Conservation (phyloP, 140 eudicot genomes). For the Cichorium intybus region DNA sequence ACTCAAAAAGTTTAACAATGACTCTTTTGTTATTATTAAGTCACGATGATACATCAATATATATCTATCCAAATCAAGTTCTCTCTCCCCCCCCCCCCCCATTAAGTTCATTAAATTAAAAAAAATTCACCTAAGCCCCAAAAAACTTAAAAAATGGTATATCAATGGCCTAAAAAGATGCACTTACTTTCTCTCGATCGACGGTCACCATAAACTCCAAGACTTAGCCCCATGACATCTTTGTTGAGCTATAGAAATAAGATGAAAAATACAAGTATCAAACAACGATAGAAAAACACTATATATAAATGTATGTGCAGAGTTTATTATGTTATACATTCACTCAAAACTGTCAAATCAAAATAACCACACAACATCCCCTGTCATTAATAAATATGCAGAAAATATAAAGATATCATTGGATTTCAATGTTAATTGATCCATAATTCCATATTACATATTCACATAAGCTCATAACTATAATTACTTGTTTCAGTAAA, state of each 20-base stretch:
- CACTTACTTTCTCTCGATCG: slow-evolving; percentile 82
- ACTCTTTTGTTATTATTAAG: neutral
- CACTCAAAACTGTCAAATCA: neutral
- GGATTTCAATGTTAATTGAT: neutral
- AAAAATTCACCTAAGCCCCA: neutral
- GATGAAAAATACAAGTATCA: slow-evolving; percentile 12
- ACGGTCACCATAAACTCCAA: slow-evolving; percentile 52
- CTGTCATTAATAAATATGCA: neutral
- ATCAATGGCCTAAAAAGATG: neutral
- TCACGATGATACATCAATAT: no score
- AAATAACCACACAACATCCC: neutral
- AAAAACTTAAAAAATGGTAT: neutral
- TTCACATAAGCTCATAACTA: neutral
- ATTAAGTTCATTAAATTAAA: neutral
- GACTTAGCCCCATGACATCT: slow-evolving; percentile 54
- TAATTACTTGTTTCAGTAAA: neutral
- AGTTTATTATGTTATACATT: neutral
- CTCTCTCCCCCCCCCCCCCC: no score
- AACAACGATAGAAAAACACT: neutral
- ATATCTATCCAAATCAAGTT: neutral
- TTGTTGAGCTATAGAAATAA: slow-evolving; percentile 56
- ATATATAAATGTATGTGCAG: neutral
- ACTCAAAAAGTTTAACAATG: no score
- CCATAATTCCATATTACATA: no score
- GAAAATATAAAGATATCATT: neutral